phyloP scores from a whole-genome alignment of 164 flowering plant genomes.

The Litsea cubeba region DNA sequence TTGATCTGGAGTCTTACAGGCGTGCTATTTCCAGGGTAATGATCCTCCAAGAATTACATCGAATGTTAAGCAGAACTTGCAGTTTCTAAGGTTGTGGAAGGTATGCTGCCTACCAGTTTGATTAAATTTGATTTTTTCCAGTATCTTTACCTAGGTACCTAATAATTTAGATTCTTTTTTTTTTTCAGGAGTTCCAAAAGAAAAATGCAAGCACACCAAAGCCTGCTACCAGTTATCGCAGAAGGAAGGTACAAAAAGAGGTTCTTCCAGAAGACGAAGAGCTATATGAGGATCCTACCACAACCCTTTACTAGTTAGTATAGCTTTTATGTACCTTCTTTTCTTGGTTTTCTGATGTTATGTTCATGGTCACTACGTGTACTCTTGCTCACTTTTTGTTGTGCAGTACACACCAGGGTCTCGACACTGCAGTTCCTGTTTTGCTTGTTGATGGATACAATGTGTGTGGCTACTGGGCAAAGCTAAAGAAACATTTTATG shows the following conservation, averaged over 20 bases:
- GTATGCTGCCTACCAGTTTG: slow-evolving; percentile 22
- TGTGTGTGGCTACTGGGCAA: slow-evolving; percentile 93
- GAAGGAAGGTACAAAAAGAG: slow-evolving; percentile 73
- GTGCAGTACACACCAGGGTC: slow-evolving; percentile 68
- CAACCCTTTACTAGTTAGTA: slow-evolving; percentile 71
- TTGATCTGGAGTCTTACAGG: not conserved
- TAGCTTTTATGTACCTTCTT: slow-evolving; percentile 1
- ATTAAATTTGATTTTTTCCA: not conserved
- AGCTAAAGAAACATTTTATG: slow-evolving; percentile 87
- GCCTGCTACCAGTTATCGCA: slow-evolving; percentile 88
- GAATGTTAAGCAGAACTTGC: slow-evolving; percentile 92
- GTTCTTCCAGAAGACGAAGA: slow-evolving; percentile 63
- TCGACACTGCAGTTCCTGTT: slow-evolving; percentile 72
- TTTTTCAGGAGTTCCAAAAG: slow-evolving; percentile 63
- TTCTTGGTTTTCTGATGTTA: not conserved
- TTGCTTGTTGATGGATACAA: slow-evolving; percentile 99
- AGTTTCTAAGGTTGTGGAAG: slow-evolving; percentile 75
- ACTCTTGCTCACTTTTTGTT: slow-evolving; percentile 6
- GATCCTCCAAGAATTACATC: slow-evolving; percentile 91
- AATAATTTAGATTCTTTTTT: not conserved
- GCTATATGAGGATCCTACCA: slow-evolving; percentile 66
- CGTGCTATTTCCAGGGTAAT: slow-evolving; percentile 35
- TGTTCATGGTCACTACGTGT: not conserved
- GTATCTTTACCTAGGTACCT: not conserved
- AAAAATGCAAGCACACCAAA: slow-evolving; percentile 53